phyloP scores from a whole-genome alignment of 495 filamentous ascomycete genomes.

The Sporormia fimetaria region DNA sequence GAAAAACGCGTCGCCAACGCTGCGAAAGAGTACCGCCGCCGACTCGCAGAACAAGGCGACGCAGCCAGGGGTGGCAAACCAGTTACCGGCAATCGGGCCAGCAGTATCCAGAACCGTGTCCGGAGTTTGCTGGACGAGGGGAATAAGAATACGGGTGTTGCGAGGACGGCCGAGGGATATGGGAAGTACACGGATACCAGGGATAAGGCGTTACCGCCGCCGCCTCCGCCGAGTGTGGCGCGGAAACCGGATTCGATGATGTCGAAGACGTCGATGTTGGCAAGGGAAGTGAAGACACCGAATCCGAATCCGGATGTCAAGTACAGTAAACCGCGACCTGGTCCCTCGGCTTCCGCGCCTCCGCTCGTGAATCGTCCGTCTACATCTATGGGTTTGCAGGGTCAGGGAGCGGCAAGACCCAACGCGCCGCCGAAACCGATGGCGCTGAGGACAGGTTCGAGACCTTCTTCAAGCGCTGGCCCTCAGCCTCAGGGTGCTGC shows the following conservation, averaged over 20 bases:
- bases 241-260: slow-evolving; percentile 10
- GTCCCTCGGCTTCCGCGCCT: slow-evolving; percentile 14
- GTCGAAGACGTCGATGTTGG: too few species aligned
- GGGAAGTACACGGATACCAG: slow-evolving; percentile 68
- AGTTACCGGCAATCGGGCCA: slow-evolving; percentile 41
- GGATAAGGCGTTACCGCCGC: slow-evolving; percentile 15
- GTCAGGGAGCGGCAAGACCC: slow-evolving; percentile 27
- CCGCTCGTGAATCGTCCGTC: slow-evolving; percentile 4
- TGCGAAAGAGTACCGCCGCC: slow-evolving; percentile 78
- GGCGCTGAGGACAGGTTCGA: slow-evolving; percentile 40
- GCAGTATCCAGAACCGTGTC: slow-evolving; percentile 81
- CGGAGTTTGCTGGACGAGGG: slow-evolving; percentile 76
- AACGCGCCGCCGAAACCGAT: slow-evolving; percentile 51
- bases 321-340: slow-evolving; percentile 13
- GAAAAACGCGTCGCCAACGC: slow-evolving; percentile 86
- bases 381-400: too few species aligned
- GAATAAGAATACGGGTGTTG: slow-evolving; percentile 43
- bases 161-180: slow-evolving; percentile 78
- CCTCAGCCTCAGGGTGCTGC: too few species aligned
- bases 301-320: slow-evolving; percentile 9
- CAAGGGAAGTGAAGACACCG: too few species aligned
- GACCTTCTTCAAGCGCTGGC: slow-evolving; percentile 18
- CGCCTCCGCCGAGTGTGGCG: slow-evolving; percentile 12
- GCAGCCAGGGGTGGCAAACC: slow-evolving; percentile 33
- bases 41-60: slow-evolving; percentile 52